Evolutionary conservation across 768 basidiomycete genomes (phyloP), one percentile per base, ranked within the genome.

Genomic region (Agaricus subrufescens): DNA sequence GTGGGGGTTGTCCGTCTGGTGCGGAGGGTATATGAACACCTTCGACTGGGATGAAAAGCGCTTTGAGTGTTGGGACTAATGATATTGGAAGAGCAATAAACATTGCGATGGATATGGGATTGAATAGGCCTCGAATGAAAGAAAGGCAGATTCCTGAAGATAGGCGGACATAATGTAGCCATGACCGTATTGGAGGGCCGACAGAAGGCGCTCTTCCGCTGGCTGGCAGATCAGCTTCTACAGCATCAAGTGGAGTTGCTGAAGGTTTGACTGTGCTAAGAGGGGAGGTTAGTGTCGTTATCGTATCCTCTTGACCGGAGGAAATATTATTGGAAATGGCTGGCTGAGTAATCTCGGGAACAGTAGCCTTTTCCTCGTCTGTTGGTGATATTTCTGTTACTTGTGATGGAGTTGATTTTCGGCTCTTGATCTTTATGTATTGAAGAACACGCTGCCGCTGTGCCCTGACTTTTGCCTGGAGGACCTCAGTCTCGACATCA

Each of bases 1-100:
- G 79, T 0, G 86, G 86, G 1, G 87, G 85, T 57, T 80, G 73
- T 0, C 86, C 85, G 60, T 89, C 87, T 0, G 87, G 87, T 0
- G 84, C 83, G 25, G 70, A 45, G 3, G 76, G 75, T 52, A 79
- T 82, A 37, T 69, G 59, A 1, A 73, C 69, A 1, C 74, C 73
- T 1, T 75, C 68, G 3, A 83, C 72, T 11, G 62, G 63, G 1
- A 85, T 71, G 60, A 89, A 87, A 3, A 89, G 72, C 0, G 77
- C 83, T 60, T 87, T 87, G 56, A 88, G 74, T 8, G 72, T 69
- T 2, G 78, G 76, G 1, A 86, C 64, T 23, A 87, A 69, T 1
- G 85, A 76, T 57, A 86, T 78, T 46, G 80, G 72, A 52, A 88
- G 77, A 0, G 82, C 69, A 31, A 77, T 12, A 52, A 84, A 61